These are phyloP conservation scores for Piedraia hortae DNA, from an alignment of 2,329 filamentous ascomycete genomes.

Conservation along the genomic window DNA sequence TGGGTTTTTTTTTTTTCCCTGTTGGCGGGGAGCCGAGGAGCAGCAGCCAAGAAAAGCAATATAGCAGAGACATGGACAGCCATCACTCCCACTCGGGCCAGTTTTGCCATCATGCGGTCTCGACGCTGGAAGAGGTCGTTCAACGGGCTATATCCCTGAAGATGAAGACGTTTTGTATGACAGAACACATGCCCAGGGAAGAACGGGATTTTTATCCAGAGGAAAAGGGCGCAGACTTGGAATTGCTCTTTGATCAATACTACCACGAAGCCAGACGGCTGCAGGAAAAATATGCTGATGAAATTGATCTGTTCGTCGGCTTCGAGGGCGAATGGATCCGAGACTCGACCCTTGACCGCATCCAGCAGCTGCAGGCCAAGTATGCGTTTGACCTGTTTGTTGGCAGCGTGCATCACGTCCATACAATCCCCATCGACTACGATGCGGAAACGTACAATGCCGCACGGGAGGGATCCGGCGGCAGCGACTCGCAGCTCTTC, in stretches of 20 bases:
- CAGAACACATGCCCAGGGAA: conserved; percentile 81
- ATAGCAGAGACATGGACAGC: too few species aligned
- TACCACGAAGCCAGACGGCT: conserved; percentile 48
- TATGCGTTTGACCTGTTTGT: conserved; percentile 67
- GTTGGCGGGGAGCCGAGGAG: too few species aligned
- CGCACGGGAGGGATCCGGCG: conserved; percentile 29
- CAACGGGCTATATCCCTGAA: conserved; percentile 48
- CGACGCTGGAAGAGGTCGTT: conserved; percentile 61
- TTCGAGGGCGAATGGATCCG: conserved; percentile 91
- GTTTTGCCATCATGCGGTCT: conserved; percentile 79
- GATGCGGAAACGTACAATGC: conserved; percentile 36
- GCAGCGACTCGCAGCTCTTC: conserved; percentile 45
- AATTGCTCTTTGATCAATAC: conserved; percentile 37
- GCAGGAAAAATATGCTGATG: conserved; percentile 34
- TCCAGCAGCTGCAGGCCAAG: conserved; percentile 29
- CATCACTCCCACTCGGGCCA: conserved; percentile 96
- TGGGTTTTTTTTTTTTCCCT: too few species aligned
- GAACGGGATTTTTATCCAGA: conserved; percentile 70
- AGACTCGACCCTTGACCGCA: conserved; percentile 30
- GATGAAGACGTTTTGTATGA: conserved; percentile 63
- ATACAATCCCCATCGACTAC: conserved; percentile 71
- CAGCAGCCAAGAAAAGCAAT: too few species aligned
- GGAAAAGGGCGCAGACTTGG: conserved; percentile 29
- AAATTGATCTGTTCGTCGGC: conserved; percentile 59
- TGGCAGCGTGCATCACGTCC: conserved; percentile 75